Conservation (phyloP, 257 asterid species). For the Solanum verrucosum region DNA sequence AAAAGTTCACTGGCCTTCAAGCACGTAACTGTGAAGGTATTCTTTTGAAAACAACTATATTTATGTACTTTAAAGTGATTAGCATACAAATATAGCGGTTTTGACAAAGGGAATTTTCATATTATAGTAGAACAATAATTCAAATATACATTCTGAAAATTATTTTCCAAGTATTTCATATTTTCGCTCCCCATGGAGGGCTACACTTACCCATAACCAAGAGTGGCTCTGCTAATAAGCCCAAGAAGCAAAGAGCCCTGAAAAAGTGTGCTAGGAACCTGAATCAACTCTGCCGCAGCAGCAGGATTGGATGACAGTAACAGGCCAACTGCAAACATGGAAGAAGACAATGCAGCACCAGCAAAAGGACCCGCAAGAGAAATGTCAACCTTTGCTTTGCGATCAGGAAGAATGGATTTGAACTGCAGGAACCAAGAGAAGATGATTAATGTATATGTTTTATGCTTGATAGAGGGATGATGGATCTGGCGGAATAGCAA, state of each 20-base stretch:
- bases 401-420: constrained; percentile 96
- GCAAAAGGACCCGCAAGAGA: constrained; percentile 88
- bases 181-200: not conserved
- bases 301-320: constrained; percentile 75
- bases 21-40: not conserved
- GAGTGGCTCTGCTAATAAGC: constrained; percentile 68
- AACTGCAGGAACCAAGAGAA: constrained; percentile 45
- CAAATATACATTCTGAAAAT: not conserved
- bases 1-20: not conserved
- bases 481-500: not conserved
- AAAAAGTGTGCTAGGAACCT: constrained; percentile 92
- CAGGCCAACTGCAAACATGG: constrained; percentile 78
- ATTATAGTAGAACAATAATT: not conserved
- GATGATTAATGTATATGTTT: not conserved
- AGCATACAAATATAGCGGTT: not conserved
- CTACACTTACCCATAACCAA: constrained; percentile 71
- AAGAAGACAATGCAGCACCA: constrained; percentile 76
- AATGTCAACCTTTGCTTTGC: constrained; percentile 77
- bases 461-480: not conserved
- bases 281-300: constrained; percentile 69
- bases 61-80: not conserved
- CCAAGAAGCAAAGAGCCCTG: constrained; percentile 99
- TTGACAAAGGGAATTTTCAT: not conserved
- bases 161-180: not conserved
- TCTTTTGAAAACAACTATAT: not conserved